Base-by-base conservation (phyloP, 495 filamentous ascomycete genomes). In the Penicillium daleae region DNA sequence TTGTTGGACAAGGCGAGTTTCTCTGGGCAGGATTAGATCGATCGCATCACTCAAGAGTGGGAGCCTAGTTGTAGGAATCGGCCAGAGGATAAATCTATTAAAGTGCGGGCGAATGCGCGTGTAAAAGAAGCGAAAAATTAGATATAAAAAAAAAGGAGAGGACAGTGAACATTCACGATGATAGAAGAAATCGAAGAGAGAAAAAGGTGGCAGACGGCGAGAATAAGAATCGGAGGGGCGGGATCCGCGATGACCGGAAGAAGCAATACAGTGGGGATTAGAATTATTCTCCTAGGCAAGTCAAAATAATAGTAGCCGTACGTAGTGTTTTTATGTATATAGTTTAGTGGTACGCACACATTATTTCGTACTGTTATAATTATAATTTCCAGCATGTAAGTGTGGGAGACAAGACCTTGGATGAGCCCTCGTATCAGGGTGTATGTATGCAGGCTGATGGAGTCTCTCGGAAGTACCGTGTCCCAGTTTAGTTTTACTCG, bases 141-240 rank as follows among this genome's bases (percentile, higher is more conserved):
- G 81, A 83, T 82, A 76, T 77, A 74, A 82, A 77, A 78, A 77
- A 77, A 80, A 76, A 79, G 73, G 75, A 76, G 78, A 73, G 71
- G 70, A 78, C 19, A 56, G 21, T 27, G 54, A 54, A 48, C 4
- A 60, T 65, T 66, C 66, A 71, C 39, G 56, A 59, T 62, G 59
- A 52, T 52, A 31, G 29, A 32, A 32, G 49, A 52, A 61, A 61
- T 60, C 50, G 67, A 74, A 70, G 65, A 60, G 67, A 70, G 64
- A 61, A 71, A 71, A 66, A 69, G 49, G 61, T 63, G 64, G 60
- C 44, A 62, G 53, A 60, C 46, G 63, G 49, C 26, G 63, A 67
- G 68, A 68, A 63, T 61, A 66, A 60, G 42, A 62, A 29, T 24
- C 21, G 50, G 53, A 50, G 44, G 46, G 53, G 51, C 42, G 80